Evolutionary conservation across 192 early-diverging fungal species (phyloP).

Genomic region (Coemansia sp.): DNA sequence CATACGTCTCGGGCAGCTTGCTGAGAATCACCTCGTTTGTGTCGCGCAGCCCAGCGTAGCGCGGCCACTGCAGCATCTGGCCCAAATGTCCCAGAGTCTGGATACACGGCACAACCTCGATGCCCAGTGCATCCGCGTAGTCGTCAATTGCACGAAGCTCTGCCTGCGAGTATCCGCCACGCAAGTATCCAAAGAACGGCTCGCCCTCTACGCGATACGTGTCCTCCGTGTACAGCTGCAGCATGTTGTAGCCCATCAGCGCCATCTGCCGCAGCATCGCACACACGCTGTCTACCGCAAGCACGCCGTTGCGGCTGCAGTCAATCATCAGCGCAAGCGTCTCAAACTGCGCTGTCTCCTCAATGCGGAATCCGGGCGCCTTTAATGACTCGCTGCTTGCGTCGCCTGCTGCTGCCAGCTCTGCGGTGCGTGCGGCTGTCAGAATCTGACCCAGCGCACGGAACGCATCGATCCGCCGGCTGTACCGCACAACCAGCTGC

Average conservation of each 20-base stretch:
- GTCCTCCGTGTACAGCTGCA: constrained; percentile 91
- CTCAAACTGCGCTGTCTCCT: constrained; percentile 69
- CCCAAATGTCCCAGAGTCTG: constrained; percentile 89
- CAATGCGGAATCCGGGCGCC: constrained; percentile 49
- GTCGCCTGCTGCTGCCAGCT: constrained; percentile 22
- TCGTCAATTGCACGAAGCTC: constrained; percentile 76
- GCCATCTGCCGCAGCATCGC: constrained; percentile 74
- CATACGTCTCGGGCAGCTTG: constrained; percentile 74
- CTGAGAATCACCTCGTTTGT: constrained; percentile 78
- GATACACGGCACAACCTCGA: constrained; percentile 87
- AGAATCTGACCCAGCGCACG: constrained; percentile 70
- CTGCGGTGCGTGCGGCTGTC: constrained; percentile 56
- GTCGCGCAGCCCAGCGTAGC: constrained; percentile 73
- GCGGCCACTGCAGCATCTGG: constrained; percentile 88
- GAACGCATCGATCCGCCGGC: constrained; percentile 59
- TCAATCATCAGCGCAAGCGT: constrained; percentile 81
- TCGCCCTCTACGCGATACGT: constrained; percentile 73
- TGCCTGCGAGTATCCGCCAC: constrained; percentile 71
- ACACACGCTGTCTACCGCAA: constrained; percentile 62
- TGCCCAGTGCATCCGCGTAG: constrained; percentile 72
- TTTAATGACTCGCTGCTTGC: constrained; percentile 15
- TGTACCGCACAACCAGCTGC: constrained; percentile 26
- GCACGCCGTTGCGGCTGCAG: constrained; percentile 80
- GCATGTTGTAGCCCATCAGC: constrained; percentile 83
- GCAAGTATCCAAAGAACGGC: constrained; percentile 74